These are phyloP conservation scores for Saccharomyces uvarum DNA, from an alignment of 1,139 yeast genomes.

Conservation along the genomic window DNA sequence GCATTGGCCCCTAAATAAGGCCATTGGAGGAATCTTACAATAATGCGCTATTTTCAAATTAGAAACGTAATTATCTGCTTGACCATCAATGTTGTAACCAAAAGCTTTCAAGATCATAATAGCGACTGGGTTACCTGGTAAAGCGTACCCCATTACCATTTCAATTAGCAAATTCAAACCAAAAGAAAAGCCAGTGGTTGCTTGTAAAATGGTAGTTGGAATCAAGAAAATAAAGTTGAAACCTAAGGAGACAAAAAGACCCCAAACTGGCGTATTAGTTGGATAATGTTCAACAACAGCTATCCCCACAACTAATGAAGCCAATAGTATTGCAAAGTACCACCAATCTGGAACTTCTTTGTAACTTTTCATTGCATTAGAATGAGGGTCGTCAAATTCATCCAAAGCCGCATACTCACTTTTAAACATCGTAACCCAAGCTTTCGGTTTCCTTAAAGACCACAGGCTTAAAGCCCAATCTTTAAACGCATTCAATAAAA, in stretches of 20 bases:
- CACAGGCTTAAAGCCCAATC: slow-evolving; percentile 29
- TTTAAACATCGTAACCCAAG: slow-evolving; percentile 18
- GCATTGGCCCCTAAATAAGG: slow-evolving; percentile 53
- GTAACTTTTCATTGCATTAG: slow-evolving; percentile 47
- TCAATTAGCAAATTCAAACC: slow-evolving; percentile 56
- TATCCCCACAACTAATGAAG: slow-evolving; percentile 45
- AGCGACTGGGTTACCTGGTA: slow-evolving; percentile 59
- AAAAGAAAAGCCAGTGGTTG: slow-evolving; percentile 46
- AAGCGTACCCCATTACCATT: slow-evolving; percentile 52
- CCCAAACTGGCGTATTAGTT: slow-evolving; percentile 41
- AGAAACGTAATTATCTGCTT: slow-evolving; percentile 50
- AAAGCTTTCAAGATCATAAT: slow-evolving; percentile 51
- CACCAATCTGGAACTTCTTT: slow-evolving; percentile 61
- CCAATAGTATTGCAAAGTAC: slow-evolving; percentile 42
- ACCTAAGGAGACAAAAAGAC: slow-evolving; percentile 49
- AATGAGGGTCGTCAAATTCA: slow-evolving; percentile 46
- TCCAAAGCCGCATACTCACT: slow-evolving; percentile 19
- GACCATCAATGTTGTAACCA: slow-evolving; percentile 54
- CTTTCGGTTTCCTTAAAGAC: slow-evolving; percentile 25
- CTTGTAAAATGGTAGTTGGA: slow-evolving; percentile 43
- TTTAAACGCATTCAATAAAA: slow-evolving; percentile 23
- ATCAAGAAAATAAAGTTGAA: slow-evolving; percentile 48
- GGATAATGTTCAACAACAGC: slow-evolving; percentile 40
- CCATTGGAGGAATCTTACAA: slow-evolving; percentile 51
- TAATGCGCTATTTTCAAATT: slow-evolving; percentile 58